phyloP scores from a whole-genome alignment of 2,329 filamentous ascomycete species.

The Clonostachys rhizophaga region DNA sequence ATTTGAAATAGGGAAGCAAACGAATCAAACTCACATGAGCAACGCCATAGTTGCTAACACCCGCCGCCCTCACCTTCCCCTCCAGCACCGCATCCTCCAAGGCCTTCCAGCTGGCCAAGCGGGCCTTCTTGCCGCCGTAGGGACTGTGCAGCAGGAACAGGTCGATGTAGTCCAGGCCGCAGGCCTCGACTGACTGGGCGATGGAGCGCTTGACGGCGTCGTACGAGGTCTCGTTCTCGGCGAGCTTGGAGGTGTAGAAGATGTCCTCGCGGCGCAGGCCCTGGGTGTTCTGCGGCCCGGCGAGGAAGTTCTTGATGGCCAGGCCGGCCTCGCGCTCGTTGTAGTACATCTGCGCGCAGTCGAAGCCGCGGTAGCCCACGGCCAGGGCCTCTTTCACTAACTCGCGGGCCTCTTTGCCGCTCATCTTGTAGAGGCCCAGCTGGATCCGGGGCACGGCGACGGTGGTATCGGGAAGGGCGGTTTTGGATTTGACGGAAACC shows the following conservation, averaged over 20 bases:
- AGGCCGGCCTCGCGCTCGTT: conserved; percentile 69
- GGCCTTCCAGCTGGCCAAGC: conserved; percentile 70
- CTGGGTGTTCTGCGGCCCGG: conserved; percentile 36
- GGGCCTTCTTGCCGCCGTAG: conserved; percentile 64
- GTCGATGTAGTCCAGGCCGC: conserved; percentile 71
- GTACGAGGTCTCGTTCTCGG: conserved; percentile 60
- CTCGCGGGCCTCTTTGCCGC: conserved; percentile 50
- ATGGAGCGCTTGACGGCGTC: conserved; percentile 64
- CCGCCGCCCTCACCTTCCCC: conserved; percentile 66
- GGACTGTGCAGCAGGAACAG: conserved; percentile 77
- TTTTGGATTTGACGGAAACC: conserved; percentile 1
- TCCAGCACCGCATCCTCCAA: conserved; percentile 71
- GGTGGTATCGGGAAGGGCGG: conserved; percentile 56
- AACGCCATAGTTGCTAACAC: conserved; percentile 76
- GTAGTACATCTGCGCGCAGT: conserved; percentile 51
- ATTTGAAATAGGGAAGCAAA: too few relatives aligned
- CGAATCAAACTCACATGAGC: conserved; percentile 55
- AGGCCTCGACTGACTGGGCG: conserved; percentile 56
- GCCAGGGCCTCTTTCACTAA: conserved; percentile 55
- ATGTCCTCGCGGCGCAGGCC: conserved; percentile 62
- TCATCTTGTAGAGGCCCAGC: conserved; percentile 70
- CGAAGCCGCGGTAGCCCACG: conserved; percentile 45
- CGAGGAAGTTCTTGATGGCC: conserved; percentile 56
- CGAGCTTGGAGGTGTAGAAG: conserved; percentile 78
- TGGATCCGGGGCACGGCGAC: conserved; percentile 66